A percentile compares a stretch with the other conserved stretches of the same genome.
phyloP scores from a whole-genome alignment of 2,329 filamentous ascomycete species.

The Penicillium hordei region DNA sequence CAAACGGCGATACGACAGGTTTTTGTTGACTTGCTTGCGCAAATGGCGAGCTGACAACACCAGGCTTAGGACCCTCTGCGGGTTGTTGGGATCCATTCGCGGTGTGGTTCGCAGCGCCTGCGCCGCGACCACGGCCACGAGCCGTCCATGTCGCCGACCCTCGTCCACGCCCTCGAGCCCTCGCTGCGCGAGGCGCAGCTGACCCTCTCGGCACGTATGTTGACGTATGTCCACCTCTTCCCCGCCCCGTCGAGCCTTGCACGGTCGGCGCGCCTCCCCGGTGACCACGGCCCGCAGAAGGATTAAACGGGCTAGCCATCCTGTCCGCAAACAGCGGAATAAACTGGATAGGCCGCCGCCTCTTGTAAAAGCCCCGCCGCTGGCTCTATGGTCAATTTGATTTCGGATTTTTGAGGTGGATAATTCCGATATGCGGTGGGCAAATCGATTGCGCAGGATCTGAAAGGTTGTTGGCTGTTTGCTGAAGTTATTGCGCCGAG shows the following conservation, averaged over 20 bases:
- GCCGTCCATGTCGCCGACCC: constrained; percentile 13
- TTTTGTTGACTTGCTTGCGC: constrained; percentile 26
- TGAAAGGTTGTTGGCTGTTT: constrained; percentile 7
- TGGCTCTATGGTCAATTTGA: not conserved
- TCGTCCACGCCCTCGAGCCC: constrained; percentile 25
- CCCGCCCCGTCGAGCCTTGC: constrained; percentile 25
- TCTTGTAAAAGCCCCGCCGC: not conserved
- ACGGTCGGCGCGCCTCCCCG: constrained; percentile 24
- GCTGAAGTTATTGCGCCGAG: constrained; percentile 16
- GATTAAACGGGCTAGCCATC: constrained; percentile 35
- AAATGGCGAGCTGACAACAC: constrained; percentile 26
- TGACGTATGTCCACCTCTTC: constrained; percentile 25
- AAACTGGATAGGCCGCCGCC: constrained; percentile 21
- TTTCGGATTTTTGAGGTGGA: not conserved
- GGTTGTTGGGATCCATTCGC: not conserved
- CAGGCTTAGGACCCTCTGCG: not conserved
- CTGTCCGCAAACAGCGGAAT: constrained; percentile 27
- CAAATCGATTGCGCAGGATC: not conserved
- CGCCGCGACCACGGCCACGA: constrained; percentile 21
- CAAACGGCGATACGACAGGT: constrained; percentile 15
- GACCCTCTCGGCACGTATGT: constrained; percentile 21
- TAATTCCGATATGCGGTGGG: not conserved
- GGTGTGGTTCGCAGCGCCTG: constrained; percentile 19
- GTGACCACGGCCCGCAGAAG: constrained; percentile 30
- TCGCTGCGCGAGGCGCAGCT: constrained; percentile 18